Evolutionary conservation across 495 filamentous ascomycete species (phyloP).

Genomic region (Collariella sp.): DNA sequence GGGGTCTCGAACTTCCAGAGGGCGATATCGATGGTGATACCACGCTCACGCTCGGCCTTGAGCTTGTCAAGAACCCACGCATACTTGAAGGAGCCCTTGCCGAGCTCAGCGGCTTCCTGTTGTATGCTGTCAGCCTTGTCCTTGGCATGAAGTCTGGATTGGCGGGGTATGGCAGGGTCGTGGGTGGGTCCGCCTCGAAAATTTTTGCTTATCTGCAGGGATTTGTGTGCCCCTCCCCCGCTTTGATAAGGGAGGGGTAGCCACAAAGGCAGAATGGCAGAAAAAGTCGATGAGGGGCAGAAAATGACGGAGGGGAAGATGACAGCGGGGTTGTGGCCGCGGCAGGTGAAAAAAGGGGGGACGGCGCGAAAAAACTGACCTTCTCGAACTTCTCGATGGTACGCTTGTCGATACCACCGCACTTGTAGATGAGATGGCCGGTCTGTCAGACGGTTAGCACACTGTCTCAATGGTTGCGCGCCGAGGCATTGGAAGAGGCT

Average conservation of each 20-base stretch:
- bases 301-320: conserved; percentile 11
- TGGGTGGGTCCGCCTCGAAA: conserved; percentile 26
- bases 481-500: background rate
- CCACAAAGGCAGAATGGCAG: conserved; percentile 19
- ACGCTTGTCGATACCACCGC: conserved; percentile 99
- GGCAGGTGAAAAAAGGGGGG: conserved; percentile 15
- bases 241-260: conserved; percentile 23
- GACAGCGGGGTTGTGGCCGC: conserved; percentile 6
- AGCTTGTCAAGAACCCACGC: conserved; percentile 99
- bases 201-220: conserved; percentile 10
- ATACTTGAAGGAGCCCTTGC: conserved; percentile 99
- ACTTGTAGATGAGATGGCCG: conserved; percentile 99
- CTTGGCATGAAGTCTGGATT: conserved; percentile 1
- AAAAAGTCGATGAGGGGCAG: conserved; percentile 11
- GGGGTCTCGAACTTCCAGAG: conserved; percentile 99
- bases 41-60: conserved; percentile 99
- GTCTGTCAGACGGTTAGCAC: conserved; percentile 22
- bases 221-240: conserved; percentile 29
- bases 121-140: conserved; percentile 23
- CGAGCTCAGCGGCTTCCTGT: conserved; percentile 97
- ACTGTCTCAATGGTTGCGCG: background rate
- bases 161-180: conserved; percentile 6
- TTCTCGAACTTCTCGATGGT: conserved; percentile 99
- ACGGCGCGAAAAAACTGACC: conserved; percentile 44
- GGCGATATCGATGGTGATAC: conserved; percentile 99